Percentiles rank a stretch among this genome's conserved stretches.
These are phyloP conservation scores for Phytophthora pistaciae DNA, from an alignment of 352 stramenopile species.

Conservation along the genomic window DNA sequence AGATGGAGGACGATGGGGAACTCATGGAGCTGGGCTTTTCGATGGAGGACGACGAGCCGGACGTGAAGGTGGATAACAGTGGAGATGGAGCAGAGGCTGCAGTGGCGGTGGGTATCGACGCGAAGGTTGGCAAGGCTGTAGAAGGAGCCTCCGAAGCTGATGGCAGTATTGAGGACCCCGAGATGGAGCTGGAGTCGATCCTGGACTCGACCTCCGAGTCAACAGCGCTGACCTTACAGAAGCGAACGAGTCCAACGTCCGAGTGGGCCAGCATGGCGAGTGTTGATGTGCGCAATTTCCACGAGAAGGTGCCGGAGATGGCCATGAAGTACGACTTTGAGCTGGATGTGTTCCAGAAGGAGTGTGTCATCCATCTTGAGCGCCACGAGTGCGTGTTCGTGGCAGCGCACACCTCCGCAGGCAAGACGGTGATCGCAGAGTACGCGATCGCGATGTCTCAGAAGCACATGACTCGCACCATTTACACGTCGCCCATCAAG, in stretches of 20 bases:
- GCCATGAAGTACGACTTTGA: conserved; percentile 86
- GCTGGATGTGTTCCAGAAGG: conserved; percentile 98
- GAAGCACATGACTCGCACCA: conserved; percentile 91
- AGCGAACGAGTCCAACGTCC: conserved; percentile 31
- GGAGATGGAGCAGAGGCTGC: background rate
- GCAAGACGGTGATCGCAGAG: conserved; percentile 99
- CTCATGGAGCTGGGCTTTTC: conserved; percentile 68
- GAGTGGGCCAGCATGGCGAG: conserved; percentile 81
- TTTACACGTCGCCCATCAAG: conserved; percentile 99
- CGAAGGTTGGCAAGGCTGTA: background rate
- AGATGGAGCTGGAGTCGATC: conserved; percentile 64
- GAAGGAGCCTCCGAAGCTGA: conserved; percentile 2
- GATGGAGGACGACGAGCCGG: conserved; percentile 44
- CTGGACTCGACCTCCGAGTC: conserved; percentile 33
- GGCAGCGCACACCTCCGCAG: conserved; percentile 96
- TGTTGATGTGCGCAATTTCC: conserved; percentile 86
- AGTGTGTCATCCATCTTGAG: conserved; percentile 96
- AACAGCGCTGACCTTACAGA: conserved; percentile 21
- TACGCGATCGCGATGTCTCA: conserved; percentile 97
- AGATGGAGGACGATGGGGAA: conserved; percentile 78
- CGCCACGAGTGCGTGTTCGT: conserved; percentile 96
- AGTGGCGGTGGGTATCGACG: background rate
- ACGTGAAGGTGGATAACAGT: conserved; percentile 11
- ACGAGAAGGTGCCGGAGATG: conserved; percentile 85
- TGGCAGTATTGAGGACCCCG: conserved; percentile 39